These are phyloP conservation scores for Fusarium sp. DNA, from an alignment of 2,329 filamentous ascomycete genomes.

Conservation along the genomic window DNA sequence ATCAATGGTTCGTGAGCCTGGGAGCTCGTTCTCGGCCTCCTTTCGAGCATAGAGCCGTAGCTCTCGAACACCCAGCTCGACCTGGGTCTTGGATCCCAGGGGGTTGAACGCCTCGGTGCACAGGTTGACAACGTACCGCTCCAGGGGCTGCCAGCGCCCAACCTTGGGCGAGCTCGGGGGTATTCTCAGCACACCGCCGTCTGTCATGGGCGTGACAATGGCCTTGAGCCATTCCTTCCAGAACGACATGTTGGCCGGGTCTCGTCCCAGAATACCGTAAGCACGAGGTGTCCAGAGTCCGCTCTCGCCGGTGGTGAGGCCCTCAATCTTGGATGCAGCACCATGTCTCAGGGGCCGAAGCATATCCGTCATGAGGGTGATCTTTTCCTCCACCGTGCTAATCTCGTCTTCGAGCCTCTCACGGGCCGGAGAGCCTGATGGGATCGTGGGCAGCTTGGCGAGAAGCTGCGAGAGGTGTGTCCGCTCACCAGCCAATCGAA, in stretches of 20 bases:
- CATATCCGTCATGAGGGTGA: slow-evolving; percentile 95
- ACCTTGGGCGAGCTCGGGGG: slow-evolving; percentile 90
- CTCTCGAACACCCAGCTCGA: slow-evolving; percentile 91
- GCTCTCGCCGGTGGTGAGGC: slow-evolving; percentile 92
- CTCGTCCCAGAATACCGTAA: slow-evolving; percentile 91
- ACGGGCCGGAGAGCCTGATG: slow-evolving; percentile 83
- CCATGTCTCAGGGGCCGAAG: slow-evolving; percentile 91
- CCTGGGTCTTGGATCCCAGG: slow-evolving; percentile 92
- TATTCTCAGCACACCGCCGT: slow-evolving; percentile 84
- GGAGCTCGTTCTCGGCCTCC: slow-evolving; percentile 92
- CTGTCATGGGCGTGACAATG: slow-evolving; percentile 94
- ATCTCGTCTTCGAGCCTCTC: slow-evolving; percentile 94
- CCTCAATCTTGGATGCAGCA: slow-evolving; percentile 96
- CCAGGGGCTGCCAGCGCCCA: slow-evolving; percentile 94
- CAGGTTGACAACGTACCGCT: slow-evolving; percentile 96
- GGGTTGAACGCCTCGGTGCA: slow-evolving; percentile 96
- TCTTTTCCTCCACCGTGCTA: slow-evolving; percentile 96
- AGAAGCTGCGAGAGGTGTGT: slow-evolving; percentile 91
- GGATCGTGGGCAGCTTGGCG: slow-evolving; percentile 81
- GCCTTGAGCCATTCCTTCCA: slow-evolving; percentile 99
- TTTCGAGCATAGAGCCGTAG: slow-evolving; percentile 92
- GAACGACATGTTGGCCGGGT: slow-evolving; percentile 85
- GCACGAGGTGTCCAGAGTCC: slow-evolving; percentile 95
- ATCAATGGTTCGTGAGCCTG: slow-evolving; percentile 90
- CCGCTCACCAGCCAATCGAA: slow-evolving; percentile 86